phyloP scores from a whole-genome alignment of 2,329 filamentous ascomycete species.

The Fusarium brachygibbosum region DNA sequence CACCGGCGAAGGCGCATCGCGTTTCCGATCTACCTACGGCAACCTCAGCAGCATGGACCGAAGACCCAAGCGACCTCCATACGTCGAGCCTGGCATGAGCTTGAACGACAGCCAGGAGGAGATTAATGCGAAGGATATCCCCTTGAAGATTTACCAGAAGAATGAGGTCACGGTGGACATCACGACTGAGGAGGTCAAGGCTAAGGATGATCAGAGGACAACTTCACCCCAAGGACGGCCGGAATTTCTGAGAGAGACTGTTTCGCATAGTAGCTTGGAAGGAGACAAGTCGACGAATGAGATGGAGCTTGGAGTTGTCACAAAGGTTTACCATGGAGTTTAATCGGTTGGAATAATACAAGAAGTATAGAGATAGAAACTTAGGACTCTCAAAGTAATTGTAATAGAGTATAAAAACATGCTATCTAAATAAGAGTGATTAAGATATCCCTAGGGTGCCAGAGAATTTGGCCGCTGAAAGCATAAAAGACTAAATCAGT shows the following conservation, averaged over 20 bases:
- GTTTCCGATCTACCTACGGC: slow-evolving; percentile 44
- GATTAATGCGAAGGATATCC: slow-evolving; percentile 53
- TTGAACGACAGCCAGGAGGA: slow-evolving; percentile 55
- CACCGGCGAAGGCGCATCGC: slow-evolving; percentile 40
- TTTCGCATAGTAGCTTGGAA: slow-evolving; percentile 9
- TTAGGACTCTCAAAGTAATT: not conserved
- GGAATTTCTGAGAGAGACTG: not conserved
- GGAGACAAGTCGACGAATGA: slow-evolving; percentile 34
- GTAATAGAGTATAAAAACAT: too few species aligned
- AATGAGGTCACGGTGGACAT: slow-evolving; percentile 52
- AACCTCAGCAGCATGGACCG: slow-evolving; percentile 45
- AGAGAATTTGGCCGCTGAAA: too few species aligned
- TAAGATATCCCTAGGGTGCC: too few species aligned
- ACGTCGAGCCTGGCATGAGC: slow-evolving; percentile 40
- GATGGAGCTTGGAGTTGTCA: slow-evolving; percentile 45
- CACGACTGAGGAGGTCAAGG: slow-evolving; percentile 28
- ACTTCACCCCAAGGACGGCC: not conserved
- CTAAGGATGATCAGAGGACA: slow-evolving; percentile 4
- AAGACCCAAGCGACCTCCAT: slow-evolving; percentile 6
- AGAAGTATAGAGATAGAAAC: not conserved
- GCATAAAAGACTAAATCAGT: too few species aligned
- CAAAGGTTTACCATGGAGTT: slow-evolving; percentile 47
- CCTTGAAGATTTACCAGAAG: slow-evolving; percentile 56
- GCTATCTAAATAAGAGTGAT: too few species aligned
- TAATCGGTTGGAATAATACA: slow-evolving; percentile 3